These are phyloP conservation scores for Moesziomyces sp. DNA, from an alignment of 1,284 basidiomycete genomes.

Conservation along the genomic window DNA sequence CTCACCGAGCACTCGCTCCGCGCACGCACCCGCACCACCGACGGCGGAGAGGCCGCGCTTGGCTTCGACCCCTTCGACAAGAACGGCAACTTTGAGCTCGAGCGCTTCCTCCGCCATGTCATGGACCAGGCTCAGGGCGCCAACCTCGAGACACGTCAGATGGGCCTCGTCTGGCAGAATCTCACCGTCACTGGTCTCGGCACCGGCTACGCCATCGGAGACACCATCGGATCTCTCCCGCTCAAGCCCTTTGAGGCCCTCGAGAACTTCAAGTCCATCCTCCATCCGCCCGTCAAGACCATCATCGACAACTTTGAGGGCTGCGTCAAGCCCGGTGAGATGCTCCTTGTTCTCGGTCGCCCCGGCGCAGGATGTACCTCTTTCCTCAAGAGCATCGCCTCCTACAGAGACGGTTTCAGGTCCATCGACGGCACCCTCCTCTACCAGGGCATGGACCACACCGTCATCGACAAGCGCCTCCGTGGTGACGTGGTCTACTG, in stretches of 20 bases:
- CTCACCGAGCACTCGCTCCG: slow-evolving; percentile 40
- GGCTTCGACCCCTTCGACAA: slow-evolving; percentile 58
- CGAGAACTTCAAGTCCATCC: slow-evolving; percentile 26
- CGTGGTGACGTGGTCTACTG: slow-evolving; percentile 56
- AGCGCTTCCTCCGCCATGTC: slow-evolving; percentile 61
- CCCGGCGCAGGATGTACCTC: slow-evolving; percentile 62
- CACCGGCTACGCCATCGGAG: slow-evolving; percentile 44
- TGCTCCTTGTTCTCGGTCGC: slow-evolving; percentile 62
- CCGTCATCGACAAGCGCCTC: slow-evolving; percentile 49
- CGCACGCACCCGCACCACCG: slow-evolving; percentile 13
- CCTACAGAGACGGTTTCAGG: slow-evolving; percentile 61
- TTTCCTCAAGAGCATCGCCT: slow-evolving; percentile 59
- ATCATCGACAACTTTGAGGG: slow-evolving; percentile 57
- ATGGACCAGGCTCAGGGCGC: slow-evolving; percentile 54
- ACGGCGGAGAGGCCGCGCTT: slow-evolving; percentile 14
- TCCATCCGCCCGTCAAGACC: slow-evolving; percentile 52
- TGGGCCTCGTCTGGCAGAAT: slow-evolving; percentile 53
- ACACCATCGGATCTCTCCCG: slow-evolving; percentile 44
- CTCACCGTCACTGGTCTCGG: slow-evolving; percentile 58
- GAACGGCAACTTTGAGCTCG: slow-evolving; percentile 66
- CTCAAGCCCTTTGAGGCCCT: slow-evolving; percentile 36
- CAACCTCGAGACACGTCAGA: slow-evolving; percentile 54
- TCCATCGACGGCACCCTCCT: slow-evolving; percentile 48
- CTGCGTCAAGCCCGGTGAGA: slow-evolving; percentile 62
- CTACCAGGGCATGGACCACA: slow-evolving; percentile 56